Percentiles rank a stretch among this genome's conserved stretches.
Evolutionary conservation across 169 alveolate genomes (phyloP).

Genomic region (Cystoisospora suis): DNA sequence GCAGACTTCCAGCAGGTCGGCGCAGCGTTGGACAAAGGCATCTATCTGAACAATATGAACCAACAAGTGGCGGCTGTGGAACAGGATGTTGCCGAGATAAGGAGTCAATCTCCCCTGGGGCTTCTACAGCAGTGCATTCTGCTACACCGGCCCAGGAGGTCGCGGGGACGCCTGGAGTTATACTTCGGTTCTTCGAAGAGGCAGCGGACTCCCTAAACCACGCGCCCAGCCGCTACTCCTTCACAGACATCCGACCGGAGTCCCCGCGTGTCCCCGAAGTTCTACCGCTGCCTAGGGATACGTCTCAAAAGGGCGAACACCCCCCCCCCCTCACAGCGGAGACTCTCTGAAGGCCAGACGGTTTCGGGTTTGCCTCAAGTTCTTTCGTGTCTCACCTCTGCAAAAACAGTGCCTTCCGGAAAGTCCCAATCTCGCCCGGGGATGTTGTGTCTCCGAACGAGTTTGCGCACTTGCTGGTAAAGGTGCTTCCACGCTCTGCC

Average conservation of each 20-base stretch:
- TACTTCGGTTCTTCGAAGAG: no score
- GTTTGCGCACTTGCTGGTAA: slow-evolving; percentile 79
- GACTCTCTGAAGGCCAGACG: neutral
- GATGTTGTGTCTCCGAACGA: slow-evolving; percentile 75
- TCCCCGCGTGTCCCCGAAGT: no score
- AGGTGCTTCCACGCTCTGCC: slow-evolving; percentile 89
- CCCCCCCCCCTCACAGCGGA: neutral
- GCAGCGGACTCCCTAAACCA: no score
- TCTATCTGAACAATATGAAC: slow-evolving; percentile 75
- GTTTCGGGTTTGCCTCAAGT: neutral
- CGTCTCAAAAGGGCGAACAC: no score
- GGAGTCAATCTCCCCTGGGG: no score
- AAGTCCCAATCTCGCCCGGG: slow-evolving; percentile 83
- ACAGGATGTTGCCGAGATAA: neutral
- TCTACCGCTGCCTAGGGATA: no score
- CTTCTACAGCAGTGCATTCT: no score
- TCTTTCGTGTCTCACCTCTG: slow-evolving; percentile 74
- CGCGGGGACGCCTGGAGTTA: no score
- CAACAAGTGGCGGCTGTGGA: neutral
- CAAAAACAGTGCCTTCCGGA: slow-evolving; percentile 90
- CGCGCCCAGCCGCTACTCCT: no score
- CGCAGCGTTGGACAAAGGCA: slow-evolving; percentile 94
- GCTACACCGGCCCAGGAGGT: no score
- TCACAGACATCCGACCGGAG: no score
- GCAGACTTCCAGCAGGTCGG: slow-evolving; percentile 91